Percentiles rank a stretch among this genome's conserved stretches.
Evolutionary conservation across 805 yeast genomes (phyloP).

Genomic region (Lipomyces japonicus): DNA sequence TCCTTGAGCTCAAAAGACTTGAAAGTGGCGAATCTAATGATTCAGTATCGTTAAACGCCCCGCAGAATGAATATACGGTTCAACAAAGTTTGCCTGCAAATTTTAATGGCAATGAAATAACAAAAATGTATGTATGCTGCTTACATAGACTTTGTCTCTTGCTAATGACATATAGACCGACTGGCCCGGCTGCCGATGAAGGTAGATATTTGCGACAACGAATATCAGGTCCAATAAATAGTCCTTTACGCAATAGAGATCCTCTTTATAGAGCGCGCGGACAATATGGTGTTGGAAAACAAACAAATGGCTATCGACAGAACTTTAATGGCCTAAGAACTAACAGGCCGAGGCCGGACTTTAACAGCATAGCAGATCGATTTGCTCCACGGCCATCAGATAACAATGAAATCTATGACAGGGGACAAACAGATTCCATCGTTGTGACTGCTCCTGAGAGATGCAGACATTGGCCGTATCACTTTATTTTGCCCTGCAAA

Average conservation of each 20-base stretch:
- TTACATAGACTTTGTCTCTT: too few relatives aligned
- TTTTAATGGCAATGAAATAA: too few relatives aligned
- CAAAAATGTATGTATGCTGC: too few relatives aligned
- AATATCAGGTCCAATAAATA: too few relatives aligned
- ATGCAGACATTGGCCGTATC: conserved; percentile 39
- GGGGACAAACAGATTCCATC: not conserved
- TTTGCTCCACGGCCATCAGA: not conserved
- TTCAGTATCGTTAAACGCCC: too few relatives aligned
- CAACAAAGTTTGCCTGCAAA: too few relatives aligned
- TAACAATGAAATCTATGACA: not conserved
- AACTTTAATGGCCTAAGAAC: not conserved
- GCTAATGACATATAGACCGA: too few relatives aligned
- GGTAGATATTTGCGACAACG: too few relatives aligned
- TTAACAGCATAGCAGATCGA: not conserved
- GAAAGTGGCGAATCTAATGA: too few relatives aligned
- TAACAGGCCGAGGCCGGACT: not conserved
- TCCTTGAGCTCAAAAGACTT: conserved; percentile 17
- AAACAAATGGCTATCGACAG: not conserved
- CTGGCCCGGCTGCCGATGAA: too few relatives aligned
- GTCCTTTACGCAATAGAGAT: too few relatives aligned
- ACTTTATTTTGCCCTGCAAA: conserved; percentile 50
- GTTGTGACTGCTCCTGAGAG: conserved; percentile 17
- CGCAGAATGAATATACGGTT: too few relatives aligned
- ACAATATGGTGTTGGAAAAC: conserved; percentile 4
- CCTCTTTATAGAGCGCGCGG: conserved; percentile 6